Base-by-base conservation (phyloP, 129 eudicot species). In the Flaveria ramosissima region DNA sequence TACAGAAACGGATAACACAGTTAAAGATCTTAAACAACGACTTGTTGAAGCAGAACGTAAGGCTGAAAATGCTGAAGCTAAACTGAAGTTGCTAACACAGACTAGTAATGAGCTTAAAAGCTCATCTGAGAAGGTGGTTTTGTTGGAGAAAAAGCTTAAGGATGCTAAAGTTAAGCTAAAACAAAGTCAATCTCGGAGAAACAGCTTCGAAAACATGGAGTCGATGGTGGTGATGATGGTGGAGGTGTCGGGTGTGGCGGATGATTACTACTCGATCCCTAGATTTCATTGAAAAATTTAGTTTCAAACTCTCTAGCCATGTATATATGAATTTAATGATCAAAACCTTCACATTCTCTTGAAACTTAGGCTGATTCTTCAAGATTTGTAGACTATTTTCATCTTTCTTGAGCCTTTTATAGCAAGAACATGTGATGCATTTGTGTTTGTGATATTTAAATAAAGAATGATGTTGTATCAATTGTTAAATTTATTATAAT, bases 61-160 rank as follows among this genome's bases (percentile, higher is more conserved):
- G 80, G 90, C 90, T 72, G 84, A 81, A 23, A 77, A 20, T 48
- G 90, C 96, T 57, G 96, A 92, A 79, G 76, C 85, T 43, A 87
- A 83, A 71, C 72, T 86, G 59, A 76, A 78, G 72, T 56, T 64
- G 71, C 84, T 92, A n/a, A 84, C 72, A 20, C 84, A 83, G 71
- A 70, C 85, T 67, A 87, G 88, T 43, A 78, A 76, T 9, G 84
- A 83, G 73, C 52, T 70, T 3, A 78, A 68, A 23, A 66, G 62
- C 68, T 73, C 79, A 67, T 71, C 60, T 59, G 88, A 84, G 61
- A 89, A 68, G 84, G 84, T 82, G 75, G 82, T 81, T 68, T 72
- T 80, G 62, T 87, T 91, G 12, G 96, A 91, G 79, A 84, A 42
- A 80, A 86, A 88, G 86, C 79, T 89, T 79, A 81, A 53, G 78